Evolutionary conservation across 768 basidiomycete genomes (phyloP), one percentile per base, ranked within the genome.

Genomic region (Chalciporus chontae): DNA sequence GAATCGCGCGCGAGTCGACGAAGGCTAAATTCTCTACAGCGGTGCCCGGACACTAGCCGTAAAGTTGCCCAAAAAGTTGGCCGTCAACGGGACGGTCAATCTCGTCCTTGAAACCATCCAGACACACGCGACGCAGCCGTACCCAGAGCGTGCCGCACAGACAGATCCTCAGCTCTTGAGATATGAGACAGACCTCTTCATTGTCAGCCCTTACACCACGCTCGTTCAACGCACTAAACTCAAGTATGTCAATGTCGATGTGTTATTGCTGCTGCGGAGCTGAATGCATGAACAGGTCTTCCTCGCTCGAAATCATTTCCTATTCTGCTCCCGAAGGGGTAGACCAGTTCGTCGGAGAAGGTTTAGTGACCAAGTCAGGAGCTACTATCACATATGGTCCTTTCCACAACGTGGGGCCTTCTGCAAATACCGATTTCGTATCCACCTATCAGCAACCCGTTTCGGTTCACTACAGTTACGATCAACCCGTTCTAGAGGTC

Each of bases 371-470:
- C 34, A 88, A 89, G 67, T 80, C 87, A 40, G 88, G 90, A 32
- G 76, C 86, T 8, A 87, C 87, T 5, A 68, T 96, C 31, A 92
- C 90, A 10, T 94, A 94, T 57, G 94, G 94, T 1, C 94, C 94
- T 13, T 96, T 83, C 71, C 78, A 81, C 62, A 78, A 84, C 51
- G 74, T 95, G 41, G 87, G 84, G 13, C 62, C 80, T 9, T 86
- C 90, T 3, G 68, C 83, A 1, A 76, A 72, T 44, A 43, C 69
- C 8, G 72, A 73, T 4, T 90, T 90, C 63, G 67, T 84, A 40
- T 66, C 75, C 50, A 68, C 74, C 39, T 69, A 81, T 59, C 90
- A 94, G 61, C 78, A 85, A 57, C 73, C 73, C 24, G 65, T 94
- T 55, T 70, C 71, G 11, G 73, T 96, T 3, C 93, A 95, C 64